These are phyloP conservation scores for Pleurotus pulmonarius DNA, from an alignment of 768 basidiomycete genomes.

Conservation along the genomic window DNA sequence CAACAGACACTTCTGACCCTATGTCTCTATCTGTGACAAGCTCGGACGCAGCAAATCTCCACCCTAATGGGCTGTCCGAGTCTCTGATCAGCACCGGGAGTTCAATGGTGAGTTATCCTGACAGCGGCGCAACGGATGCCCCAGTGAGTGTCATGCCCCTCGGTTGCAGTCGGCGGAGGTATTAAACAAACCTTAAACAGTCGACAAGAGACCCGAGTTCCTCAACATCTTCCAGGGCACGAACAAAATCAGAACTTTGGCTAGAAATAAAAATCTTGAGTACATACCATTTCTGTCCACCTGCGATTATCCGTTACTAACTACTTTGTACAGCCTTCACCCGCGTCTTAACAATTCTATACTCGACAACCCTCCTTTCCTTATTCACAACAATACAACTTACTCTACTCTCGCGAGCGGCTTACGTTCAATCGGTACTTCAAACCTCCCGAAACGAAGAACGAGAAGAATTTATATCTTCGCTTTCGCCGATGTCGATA, in stretches of 20 bases:
- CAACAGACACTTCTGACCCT: conserved; percentile 8
- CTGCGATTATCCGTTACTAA: neutral
- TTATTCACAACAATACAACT: conserved; percentile 88
- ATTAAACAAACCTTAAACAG: conserved; percentile 8
- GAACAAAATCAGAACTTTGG: conserved; percentile 85
- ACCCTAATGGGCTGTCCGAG: conserved; percentile 28
- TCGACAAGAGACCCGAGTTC: conserved; percentile 17
- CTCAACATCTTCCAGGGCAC: conserved; percentile 7
- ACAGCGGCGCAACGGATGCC: conserved; percentile 15
- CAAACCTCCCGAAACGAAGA: conserved; percentile 58
- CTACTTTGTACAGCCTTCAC: conserved; percentile 63
- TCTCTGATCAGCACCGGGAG: conserved; percentile 33
- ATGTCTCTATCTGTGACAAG: conserved; percentile 13
- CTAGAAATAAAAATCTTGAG: conserved; percentile 88
- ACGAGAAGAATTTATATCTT: conserved; percentile 38
- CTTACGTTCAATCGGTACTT: conserved; percentile 71
- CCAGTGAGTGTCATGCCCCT: neutral
- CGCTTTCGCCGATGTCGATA: conserved; percentile 36
- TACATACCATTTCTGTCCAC: conserved; percentile 25
- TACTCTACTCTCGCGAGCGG: conserved; percentile 74
- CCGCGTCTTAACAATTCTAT: conserved; percentile 80
- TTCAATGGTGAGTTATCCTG: conserved; percentile 27
- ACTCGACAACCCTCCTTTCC: conserved; percentile 80
- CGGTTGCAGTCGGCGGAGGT: neutral
- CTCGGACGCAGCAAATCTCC: conserved; percentile 17